Conservation (phyloP, 192 early-diverging fungal genomes). For the Rhizoclosmatium sp. region DNA sequence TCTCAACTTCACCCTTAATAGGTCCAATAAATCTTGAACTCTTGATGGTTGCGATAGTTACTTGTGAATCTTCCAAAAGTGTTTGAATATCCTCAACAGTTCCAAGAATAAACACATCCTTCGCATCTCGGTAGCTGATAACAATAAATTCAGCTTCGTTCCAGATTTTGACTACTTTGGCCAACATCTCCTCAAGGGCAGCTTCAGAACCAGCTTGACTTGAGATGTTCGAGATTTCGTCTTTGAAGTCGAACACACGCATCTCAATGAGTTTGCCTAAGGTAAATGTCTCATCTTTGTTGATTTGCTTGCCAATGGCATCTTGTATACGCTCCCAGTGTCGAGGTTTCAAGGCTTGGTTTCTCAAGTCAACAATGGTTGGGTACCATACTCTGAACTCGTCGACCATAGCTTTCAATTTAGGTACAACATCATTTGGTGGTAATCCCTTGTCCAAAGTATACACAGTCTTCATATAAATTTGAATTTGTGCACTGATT, state of each 20-base stretch:
- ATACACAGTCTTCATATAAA: constrained; percentile 64
- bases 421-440: constrained; percentile 72
- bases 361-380: constrained; percentile 69
- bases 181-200: constrained; percentile 68
- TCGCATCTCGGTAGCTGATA: constrained; percentile 59
- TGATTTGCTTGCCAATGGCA: constrained; percentile 58
- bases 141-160: constrained; percentile 67
- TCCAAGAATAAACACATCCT: constrained; percentile 70
- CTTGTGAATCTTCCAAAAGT: constrained; percentile 65
- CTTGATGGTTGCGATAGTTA: constrained; percentile 68
- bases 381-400: constrained; percentile 62
- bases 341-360: constrained; percentile 64
- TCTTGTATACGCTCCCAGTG: constrained; percentile 74
- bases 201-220: constrained; percentile 66
- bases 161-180: constrained; percentile 64
- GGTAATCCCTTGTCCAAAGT: constrained; percentile 69
- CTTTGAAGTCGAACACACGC: constrained; percentile 65
- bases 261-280: constrained; percentile 61
- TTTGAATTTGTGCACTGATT: constrained; percentile 59
- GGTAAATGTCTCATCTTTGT: constrained; percentile 63
- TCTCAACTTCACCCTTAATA: constrained; percentile 65
- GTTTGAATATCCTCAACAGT: constrained; percentile 70
- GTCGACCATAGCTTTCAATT: constrained; percentile 63
- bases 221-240: constrained; percentile 64
- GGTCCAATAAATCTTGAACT: constrained; percentile 67